Evolutionary conservation across 2,329 filamentous ascomycete species (phyloP), one percentile per base, ranked within the genome.

Genomic region (Penicillium verrucosum): DNA sequence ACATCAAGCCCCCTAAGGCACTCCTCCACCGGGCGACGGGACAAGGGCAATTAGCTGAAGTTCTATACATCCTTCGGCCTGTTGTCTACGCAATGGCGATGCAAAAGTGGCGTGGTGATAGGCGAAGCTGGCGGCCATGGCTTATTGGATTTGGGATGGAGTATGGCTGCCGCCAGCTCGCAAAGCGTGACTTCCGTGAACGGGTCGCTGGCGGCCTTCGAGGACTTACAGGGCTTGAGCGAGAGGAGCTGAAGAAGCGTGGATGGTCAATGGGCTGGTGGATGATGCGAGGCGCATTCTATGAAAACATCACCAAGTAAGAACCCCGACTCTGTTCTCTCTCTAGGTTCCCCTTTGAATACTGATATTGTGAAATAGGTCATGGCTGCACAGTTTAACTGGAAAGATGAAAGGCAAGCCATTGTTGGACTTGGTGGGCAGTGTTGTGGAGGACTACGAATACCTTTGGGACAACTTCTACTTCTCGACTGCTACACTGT

Each of bases 381-480:
- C 79, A 9, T 83, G 82, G 78, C 77, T 88, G 53, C 90, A 89
- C 75, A 84, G 85, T 5, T 75, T 93, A 14, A 87, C 93, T 8
- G 80, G 80, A 30, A 88, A 86, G 67, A 82, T 96, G 63, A 87
- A 81, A 69, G 80, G 85, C 63, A 88, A 87, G 69, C 86, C 89
- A 51, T 81, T 96, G 74, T 84, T 95, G 45, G 86, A 89, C 63
- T 84, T 99, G 70, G 81, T 96, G 25, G 89, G 87, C 9, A 90
- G 89, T 56, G 88, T 99, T 44, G 76, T 97, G 61, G 92, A 97
- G 71, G 94, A 99, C 73, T 99, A 99, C 72, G 90, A 96, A 75
- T 97, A 95, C 73, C 80, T 99, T 32, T 99, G 94, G 94, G 92
- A 97, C 76, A 92, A 95, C 67, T 97, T 97, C 75, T 95, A 97